Conservation (phyloP, 306 rosid genomes). For the Trifolium subterraneum region DNA sequence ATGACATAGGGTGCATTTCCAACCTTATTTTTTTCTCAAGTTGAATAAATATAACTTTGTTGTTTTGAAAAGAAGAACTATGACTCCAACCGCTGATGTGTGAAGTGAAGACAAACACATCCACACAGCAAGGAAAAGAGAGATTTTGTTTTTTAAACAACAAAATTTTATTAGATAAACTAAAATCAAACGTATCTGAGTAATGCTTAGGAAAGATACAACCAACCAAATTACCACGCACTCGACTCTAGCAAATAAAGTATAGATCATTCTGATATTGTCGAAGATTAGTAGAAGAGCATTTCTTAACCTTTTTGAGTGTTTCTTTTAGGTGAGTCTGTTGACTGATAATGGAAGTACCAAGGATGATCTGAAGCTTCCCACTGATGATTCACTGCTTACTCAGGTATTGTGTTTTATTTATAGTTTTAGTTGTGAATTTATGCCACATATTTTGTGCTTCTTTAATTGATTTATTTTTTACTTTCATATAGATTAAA, state of each 20-base stretch:
- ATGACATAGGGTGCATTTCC: conserved; percentile 20
- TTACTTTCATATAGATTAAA: conserved; percentile 56
- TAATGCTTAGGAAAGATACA: too few species aligned
- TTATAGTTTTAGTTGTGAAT: neutral
- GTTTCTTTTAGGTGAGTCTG: conserved; percentile 64
- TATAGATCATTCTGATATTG: neutral
- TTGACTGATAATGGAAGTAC: conserved; percentile 75
- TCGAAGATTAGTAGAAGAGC: neutral
- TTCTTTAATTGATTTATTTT: conserved; percentile 8
- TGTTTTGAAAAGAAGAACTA: conserved; percentile 3
- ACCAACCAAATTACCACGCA: too few species aligned
- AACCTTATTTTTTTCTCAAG: neutral
- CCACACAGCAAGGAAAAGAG: neutral
- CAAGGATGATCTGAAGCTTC: conserved; percentile 82
- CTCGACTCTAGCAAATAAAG: too few species aligned
- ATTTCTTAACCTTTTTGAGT: conserved; percentile 29
- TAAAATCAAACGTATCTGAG: too few species aligned
- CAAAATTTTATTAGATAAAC: too few species aligned
- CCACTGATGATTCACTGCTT: conserved; percentile 70
- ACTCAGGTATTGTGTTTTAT: conserved; percentile 51
- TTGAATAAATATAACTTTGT: neutral
- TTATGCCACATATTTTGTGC: neutral
- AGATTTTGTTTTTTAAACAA: neutral
- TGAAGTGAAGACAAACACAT: conserved; percentile 8
- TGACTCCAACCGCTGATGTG: neutral